Evolutionary conservation across 2,329 filamentous ascomycete species (phyloP).

Genomic region (Nemania serpens): DNA sequence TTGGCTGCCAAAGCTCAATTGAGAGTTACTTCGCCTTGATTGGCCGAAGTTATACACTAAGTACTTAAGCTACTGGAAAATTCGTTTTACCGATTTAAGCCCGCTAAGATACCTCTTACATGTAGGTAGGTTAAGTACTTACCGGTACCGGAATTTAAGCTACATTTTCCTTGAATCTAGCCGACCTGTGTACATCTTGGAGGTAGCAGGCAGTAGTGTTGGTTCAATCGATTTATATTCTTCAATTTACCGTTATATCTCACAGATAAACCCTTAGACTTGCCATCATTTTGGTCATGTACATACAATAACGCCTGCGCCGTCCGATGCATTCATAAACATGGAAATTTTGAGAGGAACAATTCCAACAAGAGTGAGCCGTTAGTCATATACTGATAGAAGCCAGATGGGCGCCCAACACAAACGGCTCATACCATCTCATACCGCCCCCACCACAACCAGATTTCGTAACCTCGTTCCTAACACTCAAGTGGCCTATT

Average conservation of each 20-base stretch:
- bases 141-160: too few species aligned
- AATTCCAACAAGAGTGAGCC: constrained; percentile 1
- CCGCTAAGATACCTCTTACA: too few species aligned
- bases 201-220: too few species aligned
- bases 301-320: constrained; percentile 19
- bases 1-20: constrained; percentile 21
- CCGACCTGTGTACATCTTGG: too few species aligned
- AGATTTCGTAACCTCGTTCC: not conserved
- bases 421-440: too few species aligned
- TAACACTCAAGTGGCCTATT: constrained; percentile 3
- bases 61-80: constrained; percentile 28
- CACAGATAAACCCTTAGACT: not conserved
- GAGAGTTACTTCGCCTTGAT: constrained; percentile 27
- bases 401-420: too few species aligned
- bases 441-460: constrained; percentile 10
- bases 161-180: too few species aligned
- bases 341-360: constrained; percentile 4
- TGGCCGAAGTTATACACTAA: constrained; percentile 21
- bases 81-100: constrained; percentile 31
- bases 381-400: not conserved
- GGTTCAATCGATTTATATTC: too few species aligned
- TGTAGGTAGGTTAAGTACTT: too few species aligned
- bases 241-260: constrained; percentile 16
- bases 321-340: constrained; percentile 24
- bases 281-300: constrained; percentile 13